A percentile compares a stretch with the other conserved stretches of the same genome.
Conservation (phyloP, 2,329 filamentous ascomycete species). For the Grosmannia serpens region DNA sequence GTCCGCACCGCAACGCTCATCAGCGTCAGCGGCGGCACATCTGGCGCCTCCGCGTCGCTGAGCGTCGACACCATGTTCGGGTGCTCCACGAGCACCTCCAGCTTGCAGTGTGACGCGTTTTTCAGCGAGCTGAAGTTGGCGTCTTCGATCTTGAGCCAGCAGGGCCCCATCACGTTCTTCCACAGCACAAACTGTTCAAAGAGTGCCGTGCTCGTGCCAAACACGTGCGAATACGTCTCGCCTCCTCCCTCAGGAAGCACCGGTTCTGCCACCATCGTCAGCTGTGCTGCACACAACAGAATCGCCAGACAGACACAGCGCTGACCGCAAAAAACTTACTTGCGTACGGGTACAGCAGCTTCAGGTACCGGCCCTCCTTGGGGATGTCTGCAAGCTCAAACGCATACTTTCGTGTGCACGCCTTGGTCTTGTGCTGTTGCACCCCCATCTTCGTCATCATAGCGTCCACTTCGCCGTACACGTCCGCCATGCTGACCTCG, state of each 20-base stretch:
- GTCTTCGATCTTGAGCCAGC: constrained; percentile 85
- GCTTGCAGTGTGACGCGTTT: constrained; percentile 93
- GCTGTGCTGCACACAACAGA: background rate
- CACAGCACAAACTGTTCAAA: constrained; percentile 98
- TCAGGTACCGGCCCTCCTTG: constrained; percentile 82
- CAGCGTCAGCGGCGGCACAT: constrained; percentile 79
- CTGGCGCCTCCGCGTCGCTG: constrained; percentile 66
- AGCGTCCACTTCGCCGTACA: constrained; percentile 80
- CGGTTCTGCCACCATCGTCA: constrained; percentile 37
- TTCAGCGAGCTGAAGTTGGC: constrained; percentile 75
- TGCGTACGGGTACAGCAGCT: constrained; percentile 90
- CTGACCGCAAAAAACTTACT: constrained; percentile 39
- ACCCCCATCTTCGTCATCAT: constrained; percentile 84
- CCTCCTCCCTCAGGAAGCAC: constrained; percentile 62
- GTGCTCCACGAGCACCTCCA: constrained; percentile 73
- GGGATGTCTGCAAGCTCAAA: constrained; percentile 85
- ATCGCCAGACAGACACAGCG: background rate
- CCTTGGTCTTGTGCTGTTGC: constrained; percentile 86
- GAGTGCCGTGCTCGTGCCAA: constrained; percentile 83
- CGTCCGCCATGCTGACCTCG: constrained; percentile 74
- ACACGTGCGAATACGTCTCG: constrained; percentile 87
- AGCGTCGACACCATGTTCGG: constrained; percentile 64
- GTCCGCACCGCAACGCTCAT: constrained; percentile 91
- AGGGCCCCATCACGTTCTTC: constrained; percentile 98
- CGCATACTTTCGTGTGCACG: constrained; percentile 81